These are phyloP conservation scores for Helicostylum pulchrum DNA, from an alignment of 192 early-diverging fungal species.

Conservation along the genomic window DNA sequence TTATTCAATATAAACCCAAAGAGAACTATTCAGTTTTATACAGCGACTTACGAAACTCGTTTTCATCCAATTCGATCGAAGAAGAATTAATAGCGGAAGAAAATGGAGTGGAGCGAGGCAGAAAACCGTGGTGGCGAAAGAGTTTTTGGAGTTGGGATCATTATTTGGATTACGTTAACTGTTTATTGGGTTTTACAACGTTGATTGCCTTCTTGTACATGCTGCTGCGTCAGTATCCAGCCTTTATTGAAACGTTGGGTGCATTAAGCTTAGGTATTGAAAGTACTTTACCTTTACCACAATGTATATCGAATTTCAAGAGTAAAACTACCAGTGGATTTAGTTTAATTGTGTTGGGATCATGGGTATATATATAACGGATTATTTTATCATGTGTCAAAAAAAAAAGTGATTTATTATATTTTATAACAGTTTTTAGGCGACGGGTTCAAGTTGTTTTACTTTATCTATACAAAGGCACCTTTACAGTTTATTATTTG, in stretches of 20 bases:
- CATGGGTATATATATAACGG: conserved; percentile 29
- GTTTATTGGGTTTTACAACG: conserved; percentile 24
- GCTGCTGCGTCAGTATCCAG: conserved; percentile 18
- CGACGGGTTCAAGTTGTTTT: conserved; percentile 56
- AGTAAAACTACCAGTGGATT: conserved; percentile 50
- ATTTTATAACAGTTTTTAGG: conserved; percentile 43
- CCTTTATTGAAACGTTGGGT: conserved; percentile 40
- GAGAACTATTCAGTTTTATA: conserved; percentile 19
- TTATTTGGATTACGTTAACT: conserved; percentile 39
- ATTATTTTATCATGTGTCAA: neutral
- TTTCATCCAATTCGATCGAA: conserved; percentile 4
- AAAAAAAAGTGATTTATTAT: neutral
- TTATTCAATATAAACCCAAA: conserved; percentile 40
- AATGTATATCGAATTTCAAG: conserved; percentile 46
- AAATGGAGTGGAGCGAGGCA: neutral
- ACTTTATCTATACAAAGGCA: conserved; percentile 46
- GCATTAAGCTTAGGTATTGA: conserved; percentile 50
- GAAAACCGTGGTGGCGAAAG: neutral
- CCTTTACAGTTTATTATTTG: conserved; percentile 56
- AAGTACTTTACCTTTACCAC: conserved; percentile 58
- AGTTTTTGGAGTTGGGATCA: conserved; percentile 43
- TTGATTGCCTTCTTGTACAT: conserved; percentile 25
- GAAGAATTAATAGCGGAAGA: conserved; percentile 8
- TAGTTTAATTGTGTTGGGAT: conserved; percentile 32
- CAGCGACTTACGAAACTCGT: neutral